Evolutionary conservation across 1,284 basidiomycete genomes (phyloP).

Genomic region (Polyporus tsugae): DNA sequence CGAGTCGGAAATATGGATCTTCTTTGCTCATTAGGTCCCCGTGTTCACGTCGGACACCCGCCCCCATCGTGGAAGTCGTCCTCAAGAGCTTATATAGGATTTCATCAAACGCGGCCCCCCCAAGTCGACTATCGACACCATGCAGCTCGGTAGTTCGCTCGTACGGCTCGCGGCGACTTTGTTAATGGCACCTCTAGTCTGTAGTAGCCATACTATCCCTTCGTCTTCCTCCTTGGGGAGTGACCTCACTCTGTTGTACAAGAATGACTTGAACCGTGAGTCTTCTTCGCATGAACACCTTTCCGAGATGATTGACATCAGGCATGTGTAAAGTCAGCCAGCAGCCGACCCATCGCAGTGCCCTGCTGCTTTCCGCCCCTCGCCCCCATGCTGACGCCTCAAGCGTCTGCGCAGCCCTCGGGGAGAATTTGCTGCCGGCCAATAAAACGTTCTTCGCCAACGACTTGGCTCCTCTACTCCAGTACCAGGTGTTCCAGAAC

Average conservation of each 20-base stretch:
- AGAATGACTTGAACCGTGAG: slow-evolving; percentile 42
- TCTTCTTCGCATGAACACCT: neutral
- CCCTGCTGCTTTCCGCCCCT: slow-evolving; percentile 35
- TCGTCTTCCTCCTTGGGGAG: slow-evolving; percentile 30
- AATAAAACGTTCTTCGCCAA: slow-evolving; percentile 38
- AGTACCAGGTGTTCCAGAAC: slow-evolving; percentile 38
- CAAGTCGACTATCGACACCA: slow-evolving; percentile 1
- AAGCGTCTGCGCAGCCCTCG: slow-evolving; percentile 34
- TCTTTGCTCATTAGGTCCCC: neutral
- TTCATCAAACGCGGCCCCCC: neutral
- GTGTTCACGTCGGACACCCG: neutral
- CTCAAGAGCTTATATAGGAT: neutral
- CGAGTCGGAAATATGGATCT: neutral
- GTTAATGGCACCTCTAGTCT: slow-evolving; percentile 17
- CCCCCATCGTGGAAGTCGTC: neutral
- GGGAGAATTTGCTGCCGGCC: slow-evolving; percentile 39
- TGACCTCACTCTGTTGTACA: slow-evolving; percentile 38
- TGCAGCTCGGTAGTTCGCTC: slow-evolving; percentile 14
- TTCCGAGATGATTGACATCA: neutral
- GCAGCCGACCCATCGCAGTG: slow-evolving; percentile 37
- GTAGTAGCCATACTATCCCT: slow-evolving; percentile 25
- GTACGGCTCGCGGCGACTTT: slow-evolving; percentile 8
- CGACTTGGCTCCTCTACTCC: slow-evolving; percentile 38
- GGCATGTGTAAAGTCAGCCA: slow-evolving; percentile 4
- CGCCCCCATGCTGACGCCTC: slow-evolving; percentile 31